A percentile compares a stretch with the other conserved stretches of the same genome.
These are phyloP conservation scores for Penicillium corylophilum DNA, from an alignment of 2,329 filamentous ascomycete genomes.

Conservation along the genomic window DNA sequence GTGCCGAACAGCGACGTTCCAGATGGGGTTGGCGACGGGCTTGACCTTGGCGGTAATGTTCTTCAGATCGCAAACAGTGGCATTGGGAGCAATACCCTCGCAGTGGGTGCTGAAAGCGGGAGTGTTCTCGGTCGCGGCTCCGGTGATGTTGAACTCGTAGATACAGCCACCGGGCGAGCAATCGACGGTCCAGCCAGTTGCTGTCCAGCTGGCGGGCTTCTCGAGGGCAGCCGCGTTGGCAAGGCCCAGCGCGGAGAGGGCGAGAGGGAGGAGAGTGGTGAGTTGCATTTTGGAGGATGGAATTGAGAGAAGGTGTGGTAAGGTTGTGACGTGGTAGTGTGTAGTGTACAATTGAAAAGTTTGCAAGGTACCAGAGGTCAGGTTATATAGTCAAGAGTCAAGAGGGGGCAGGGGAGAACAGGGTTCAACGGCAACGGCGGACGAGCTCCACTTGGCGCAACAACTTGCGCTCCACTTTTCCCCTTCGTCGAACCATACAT, in stretches of 20 bases:
- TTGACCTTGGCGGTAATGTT: constrained; percentile 23
- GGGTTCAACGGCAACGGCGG: not conserved
- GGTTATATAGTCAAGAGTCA: not conserved
- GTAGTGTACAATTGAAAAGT: not conserved
- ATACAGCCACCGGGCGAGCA: constrained; percentile 35
- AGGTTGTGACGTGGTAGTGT: not conserved
- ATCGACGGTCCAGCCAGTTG: constrained; percentile 30
- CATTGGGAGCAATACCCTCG: constrained; percentile 25
- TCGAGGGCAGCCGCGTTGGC: constrained; percentile 15
- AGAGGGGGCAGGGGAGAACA: not conserved
- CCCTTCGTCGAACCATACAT: not conserved
- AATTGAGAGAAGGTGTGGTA: not conserved
- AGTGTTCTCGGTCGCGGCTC: constrained; percentile 25
- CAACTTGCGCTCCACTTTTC: not conserved
- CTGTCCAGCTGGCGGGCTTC: constrained; percentile 28
- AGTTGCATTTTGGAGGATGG: constrained; percentile 29
- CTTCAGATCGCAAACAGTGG: constrained; percentile 28
- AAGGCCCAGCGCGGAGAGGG: constrained; percentile 26
- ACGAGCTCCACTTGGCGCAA: not conserved
- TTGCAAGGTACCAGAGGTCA: not conserved
- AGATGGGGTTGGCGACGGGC: constrained; percentile 19
- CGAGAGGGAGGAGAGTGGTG: constrained; percentile 23
- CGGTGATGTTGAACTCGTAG: constrained; percentile 35
- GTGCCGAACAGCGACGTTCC: constrained; percentile 31
- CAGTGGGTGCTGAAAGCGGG: constrained; percentile 39